A percentile compares a stretch with the other conserved stretches of the same genome.
Evolutionary conservation across 73 alveolate genomes (phyloP).

Genomic region (Paramecium bursaria): DNA sequence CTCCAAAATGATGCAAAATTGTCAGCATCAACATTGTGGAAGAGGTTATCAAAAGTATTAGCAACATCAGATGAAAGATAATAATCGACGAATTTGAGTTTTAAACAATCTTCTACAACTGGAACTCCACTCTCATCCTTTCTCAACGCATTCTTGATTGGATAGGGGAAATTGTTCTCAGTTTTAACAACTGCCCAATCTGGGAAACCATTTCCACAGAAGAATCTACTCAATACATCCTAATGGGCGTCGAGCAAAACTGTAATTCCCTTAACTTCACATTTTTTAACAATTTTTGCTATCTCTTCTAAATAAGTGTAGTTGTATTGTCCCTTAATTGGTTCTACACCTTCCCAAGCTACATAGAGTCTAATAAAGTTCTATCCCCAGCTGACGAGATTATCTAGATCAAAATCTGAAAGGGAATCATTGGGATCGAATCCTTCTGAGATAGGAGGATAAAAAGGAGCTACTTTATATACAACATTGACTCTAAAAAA

Average conservation of each 20-base stretch:
- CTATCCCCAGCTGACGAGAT: conserved; percentile 85
- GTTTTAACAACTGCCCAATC: conserved; percentile 81
- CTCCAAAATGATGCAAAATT: conserved; percentile 89
- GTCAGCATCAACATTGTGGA: conserved; percentile 82
- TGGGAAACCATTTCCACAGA: conserved; percentile 96
- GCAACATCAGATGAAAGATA: conserved; percentile 82
- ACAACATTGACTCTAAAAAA: conserved; percentile 86
- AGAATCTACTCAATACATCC: conserved; percentile 86
- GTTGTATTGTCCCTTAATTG: conserved; percentile 83
- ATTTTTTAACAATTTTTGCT: conserved; percentile 78
- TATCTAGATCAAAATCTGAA: conserved; percentile 77
- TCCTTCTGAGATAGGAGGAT: conserved; percentile 80
- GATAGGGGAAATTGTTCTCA: conserved; percentile 56
- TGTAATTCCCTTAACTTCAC: conserved; percentile 86
- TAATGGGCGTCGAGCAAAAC: conserved; percentile 92
- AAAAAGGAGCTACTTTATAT: conserved; percentile 81
- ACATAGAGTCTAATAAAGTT: conserved; percentile 89
- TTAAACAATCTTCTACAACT: conserved; percentile 80
- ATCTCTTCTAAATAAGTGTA: conserved; percentile 84
- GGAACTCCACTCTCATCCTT: conserved; percentile 78
- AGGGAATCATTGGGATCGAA: conserved; percentile 89
- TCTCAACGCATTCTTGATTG: conserved; percentile 44
- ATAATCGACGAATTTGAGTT: conserved; percentile 71
- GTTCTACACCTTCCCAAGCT: conserved; percentile 95
- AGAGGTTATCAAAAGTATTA: conserved; percentile 80